Base-by-base conservation (phyloP, 495 filamentous ascomycete species). In the Staphylotrichum longicolle region DNA sequence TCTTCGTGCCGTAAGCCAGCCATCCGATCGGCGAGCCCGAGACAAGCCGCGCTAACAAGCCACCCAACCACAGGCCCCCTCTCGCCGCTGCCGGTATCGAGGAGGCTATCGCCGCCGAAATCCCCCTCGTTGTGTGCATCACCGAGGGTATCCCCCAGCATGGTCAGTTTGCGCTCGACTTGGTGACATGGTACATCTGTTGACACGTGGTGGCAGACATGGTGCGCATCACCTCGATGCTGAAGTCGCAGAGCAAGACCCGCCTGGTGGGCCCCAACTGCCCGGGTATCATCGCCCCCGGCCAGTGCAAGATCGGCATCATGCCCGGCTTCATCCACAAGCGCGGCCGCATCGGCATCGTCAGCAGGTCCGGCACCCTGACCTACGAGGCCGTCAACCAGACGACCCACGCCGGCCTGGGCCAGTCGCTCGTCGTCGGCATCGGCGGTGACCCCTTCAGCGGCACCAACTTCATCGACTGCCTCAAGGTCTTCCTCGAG, bases 251-350 rank as follows among this genome's bases (percentile, higher is more conserved):
- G 81, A 86, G 81, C 81, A 98, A 97, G 85, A 97, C 95, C 53
- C 87, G 93, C 67, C 79, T 98, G 63, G 91, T 98, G 50, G 94
- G 95, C 61, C 95, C 95, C 54, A 99, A 99, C 83, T 99, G 94
- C 80, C 94, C 94, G 53, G 94, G 94, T 74, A 93, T 99, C 77
- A 99, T 99, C 72, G 94, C 94, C 68, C 85, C 85, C 48, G 94
- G 93, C 63, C 94, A 96, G 87, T 99, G 94, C 86, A 99, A 99
- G 82, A 99, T 99, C 74, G 94, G 94, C 72, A 99, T 99, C 80
- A 99, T 99, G 94, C 94, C 94, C 47, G 94, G 94, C 69, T 96
- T 97, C 83, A 98, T 99, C 81, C 94, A 99, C 85, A 97, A 99
- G 85, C 91, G 94, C 70, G 94, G 94, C 65, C 91, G 94, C 69